phyloP scores from a whole-genome alignment of 129 eudicot genomes.

The Helianthus annuus region DNA sequence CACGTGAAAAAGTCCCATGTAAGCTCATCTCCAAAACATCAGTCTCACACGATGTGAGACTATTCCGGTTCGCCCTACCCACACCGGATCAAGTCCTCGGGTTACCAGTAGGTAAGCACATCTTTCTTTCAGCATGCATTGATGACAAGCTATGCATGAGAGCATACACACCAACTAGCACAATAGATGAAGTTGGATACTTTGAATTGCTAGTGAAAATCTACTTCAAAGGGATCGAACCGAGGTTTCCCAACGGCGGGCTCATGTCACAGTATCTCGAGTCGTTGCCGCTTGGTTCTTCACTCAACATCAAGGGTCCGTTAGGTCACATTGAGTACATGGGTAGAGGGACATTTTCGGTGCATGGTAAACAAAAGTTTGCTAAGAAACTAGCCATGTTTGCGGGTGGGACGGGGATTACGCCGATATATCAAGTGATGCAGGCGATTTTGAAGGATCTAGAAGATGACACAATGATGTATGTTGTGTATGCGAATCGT shows the following conservation, averaged over 20 bases:
- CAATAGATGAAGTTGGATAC: constrained; percentile 60
- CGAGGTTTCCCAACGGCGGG: constrained; percentile 85
- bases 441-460: constrained; percentile 80
- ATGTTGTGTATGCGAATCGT: constrained; percentile 84
- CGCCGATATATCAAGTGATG: constrained; percentile 94
- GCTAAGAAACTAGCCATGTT: constrained; percentile 81
- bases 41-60: constrained; percentile 72
- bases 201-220: constrained; percentile 80
- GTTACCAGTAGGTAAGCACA: constrained; percentile 83
- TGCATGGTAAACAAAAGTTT: constrained; percentile 63
- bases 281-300: constrained; percentile 51
- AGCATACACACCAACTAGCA: constrained; percentile 84
- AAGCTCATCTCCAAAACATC: constrained; percentile 56
- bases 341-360: constrained; percentile 66
- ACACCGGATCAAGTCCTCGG: constrained; percentile 63
- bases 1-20: constrained; percentile 73
- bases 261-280: constrained; percentile 80
- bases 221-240: constrained; percentile 68
- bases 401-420: constrained; percentile 94
- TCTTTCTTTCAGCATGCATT: constrained; percentile 64
- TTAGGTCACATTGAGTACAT: constrained; percentile 89
- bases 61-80: constrained; percentile 71
- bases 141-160: constrained; percentile 90
- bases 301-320: constrained; percentile 82
- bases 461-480: constrained; percentile 84